Evolutionary conservation across 225 moss, liverwort and hornwort genomes (phyloP), one percentile per base, ranked within the genome.

Genomic region (Pseudoscleropodium purum): DNA sequence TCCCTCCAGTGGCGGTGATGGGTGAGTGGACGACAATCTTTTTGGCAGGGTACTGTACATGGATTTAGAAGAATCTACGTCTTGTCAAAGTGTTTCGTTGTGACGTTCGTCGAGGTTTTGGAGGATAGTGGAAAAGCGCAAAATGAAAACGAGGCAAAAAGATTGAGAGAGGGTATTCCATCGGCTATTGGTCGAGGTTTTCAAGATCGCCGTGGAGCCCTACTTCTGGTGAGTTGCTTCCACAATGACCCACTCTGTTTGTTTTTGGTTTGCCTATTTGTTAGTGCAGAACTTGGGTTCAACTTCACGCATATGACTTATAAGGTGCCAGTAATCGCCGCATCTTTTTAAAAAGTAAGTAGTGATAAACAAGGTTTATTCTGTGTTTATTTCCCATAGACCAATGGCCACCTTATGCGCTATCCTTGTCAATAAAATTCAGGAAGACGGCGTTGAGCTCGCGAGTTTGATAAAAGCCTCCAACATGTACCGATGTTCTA

Each of bases 391-490:
- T 67, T 67, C 41, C 39, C 13, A 14, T 18, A 51, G 62, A 26
- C 37, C 61, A 69, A 52, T 74, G 30, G 37, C 64, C 43, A 43
- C 37, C 75, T 89, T 27, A 80, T 89, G 36, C 84, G 67, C 60
- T 51, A 15, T 43, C 29, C 47, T 70, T 54, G 29, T 64, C 65
- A 78, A 64, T 59, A 37, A 31, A 51, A 49, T 90, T 34, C 91
- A 94, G 92, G 94, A 94, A 91, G 94, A 94, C 17, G 91, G 91
- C 56, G 56, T 93, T 83, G 91, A 94, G 84, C 84, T 94, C 39
- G 91, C 85, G 82, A 94, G 94, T 81, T 89, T 94, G 88, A 93
- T 94, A 62, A 94, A 94, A 85, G 94, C 91, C 61, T 90, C 91
- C 86, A 87, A 91, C 69, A 90, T 90, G 89, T 94, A 94, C 86